Base-by-base conservation (phyloP, 495 filamentous ascomycete genomes). In the Hypoxylon crocopeplum region DNA sequence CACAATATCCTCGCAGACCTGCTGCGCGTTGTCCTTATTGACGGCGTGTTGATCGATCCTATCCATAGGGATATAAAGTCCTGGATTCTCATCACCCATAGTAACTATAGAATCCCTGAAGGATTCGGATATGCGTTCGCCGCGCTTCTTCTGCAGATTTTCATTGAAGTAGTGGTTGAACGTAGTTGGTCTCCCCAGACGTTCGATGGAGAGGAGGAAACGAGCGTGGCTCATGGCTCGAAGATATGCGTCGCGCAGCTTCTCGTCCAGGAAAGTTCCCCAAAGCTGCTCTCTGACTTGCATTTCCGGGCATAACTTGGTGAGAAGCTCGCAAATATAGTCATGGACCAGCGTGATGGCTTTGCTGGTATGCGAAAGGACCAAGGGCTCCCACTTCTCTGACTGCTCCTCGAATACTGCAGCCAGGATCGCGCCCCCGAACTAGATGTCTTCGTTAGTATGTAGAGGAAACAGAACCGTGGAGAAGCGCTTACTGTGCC, bases 161-260 rank as follows among this genome's bases (percentile, higher is more conserved):
- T 77, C 73, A 41, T 72, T 80, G 55, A 88, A 80, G 45, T 79
- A 81, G 45, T 83, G 79, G 50, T 85, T 82, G 7, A 75, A 56
- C 0, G 85, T 88, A 29, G 75, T 60, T 1, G 77, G 78, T 0
- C 54, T 71, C 0, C 75, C 75, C 2, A 70, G 56, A 1, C 76
- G 68, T 57, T 88, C 84, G 16, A 83, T 72, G 1, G 67, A 11
- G 0, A 88, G 64, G 3, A 89, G 57, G 37, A 79, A 80, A 0
- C 63, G 39, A 5, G 73, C 74, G 8, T 84, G 72, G 0, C 74
- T 52, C 19, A 80, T 68, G 0, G 79, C 77, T 8, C 33, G 50
- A n/a, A 55, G 60, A 49, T 86, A 86, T n/a, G 68, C 71, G 0
- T 65, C 42, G 2, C 67, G 53, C 1, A 86, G 57, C 3, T 74